Evolutionary conservation across 2,329 filamentous ascomycete species (phyloP), one percentile per base, ranked within the genome.

Genomic region (Alternaria angustiovoidea): DNA sequence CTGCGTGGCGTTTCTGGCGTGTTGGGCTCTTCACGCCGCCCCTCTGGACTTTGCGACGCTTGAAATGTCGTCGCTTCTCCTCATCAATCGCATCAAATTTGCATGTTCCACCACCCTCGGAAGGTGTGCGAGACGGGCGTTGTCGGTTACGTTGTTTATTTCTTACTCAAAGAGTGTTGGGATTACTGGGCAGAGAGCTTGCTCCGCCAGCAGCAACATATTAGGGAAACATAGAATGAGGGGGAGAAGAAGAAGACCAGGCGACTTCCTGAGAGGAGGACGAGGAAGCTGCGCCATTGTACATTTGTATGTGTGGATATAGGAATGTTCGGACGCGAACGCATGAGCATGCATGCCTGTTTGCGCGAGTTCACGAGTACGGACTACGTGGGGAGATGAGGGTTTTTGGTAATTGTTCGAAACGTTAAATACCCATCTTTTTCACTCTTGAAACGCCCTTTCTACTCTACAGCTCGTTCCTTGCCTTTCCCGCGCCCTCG

Each of bases 1-100:
- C 22, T 51, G 55, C 51, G 28, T 30, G 51, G 59, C 55, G 51
- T 59, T 57, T 55, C 16, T 34, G 59, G 51, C 26, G 51, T 54
- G 24, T 34, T 49, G 8, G 34, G 20, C 56, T 38, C 38, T 47
- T 36, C 34, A 59, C 22, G 28, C 54, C 28, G 18, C 7, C 3
- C 34, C 28, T 14, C 20, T n/a, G 12, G 44, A 54, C 42, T 49
- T 16, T 28, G 52, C 18, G 44, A 59, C 51, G 52, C 28, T 18
- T 12, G n/a, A 18, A 12, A 41, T 5, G 5, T 32, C 30, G 22
- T 44, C n/a, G 49, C 41, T 38, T 30, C 44, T 39, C 43, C 46
- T 51, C n/a, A 34, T 41, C 43, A 28, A 38, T 30, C 34, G 57
- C 53, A 51, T 57, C 26, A 9, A 51, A 24, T 56, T 47, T 60